These are phyloP conservation scores for Fusarium nanum DNA, from an alignment of 2,329 filamentous ascomycete genomes.

Conservation along the genomic window DNA sequence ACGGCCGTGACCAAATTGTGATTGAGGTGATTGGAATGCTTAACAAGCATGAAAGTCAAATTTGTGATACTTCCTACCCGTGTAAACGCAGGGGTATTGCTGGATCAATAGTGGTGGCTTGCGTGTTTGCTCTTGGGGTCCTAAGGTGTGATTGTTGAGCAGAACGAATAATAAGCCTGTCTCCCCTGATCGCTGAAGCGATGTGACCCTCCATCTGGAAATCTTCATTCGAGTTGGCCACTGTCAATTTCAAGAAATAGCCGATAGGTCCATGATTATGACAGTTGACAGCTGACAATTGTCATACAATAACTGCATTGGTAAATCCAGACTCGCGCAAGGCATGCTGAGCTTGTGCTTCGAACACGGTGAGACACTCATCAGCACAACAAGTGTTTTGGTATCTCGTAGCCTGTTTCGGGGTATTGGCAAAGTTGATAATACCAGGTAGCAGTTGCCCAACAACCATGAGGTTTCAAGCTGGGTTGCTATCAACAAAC, in stretches of 20 bases:
- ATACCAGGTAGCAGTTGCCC: not conserved
- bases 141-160: not conserved
- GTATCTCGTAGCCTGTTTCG: not conserved
- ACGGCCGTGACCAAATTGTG: slow-evolving; percentile 23
- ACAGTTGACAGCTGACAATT: not conserved
- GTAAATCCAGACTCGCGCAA: not conserved
- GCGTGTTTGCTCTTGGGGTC: slow-evolving; percentile 7
- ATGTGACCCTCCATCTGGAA: slow-evolving; percentile 17
- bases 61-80: slow-evolving; percentile 1
- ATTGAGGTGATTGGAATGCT: slow-evolving; percentile 21
- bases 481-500: slow-evolving; percentile 11
- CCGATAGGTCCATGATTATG: not conserved
- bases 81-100: slow-evolving; percentile 10
- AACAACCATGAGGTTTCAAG: slow-evolving; percentile 12
- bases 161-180: slow-evolving; percentile 2
- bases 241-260: not conserved
- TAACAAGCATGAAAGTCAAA: slow-evolving; percentile 3
- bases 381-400: not conserved
- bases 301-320: not conserved
- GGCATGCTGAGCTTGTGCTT: not conserved
- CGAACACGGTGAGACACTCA: not conserved
- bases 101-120: slow-evolving; percentile 5
- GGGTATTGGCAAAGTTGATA: not conserved
- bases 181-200: slow-evolving; percentile 12
- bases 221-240: not conserved